phyloP scores from a whole-genome alignment of 768 basidiomycete genomes.

The Leucogyrophana mollusca region DNA sequence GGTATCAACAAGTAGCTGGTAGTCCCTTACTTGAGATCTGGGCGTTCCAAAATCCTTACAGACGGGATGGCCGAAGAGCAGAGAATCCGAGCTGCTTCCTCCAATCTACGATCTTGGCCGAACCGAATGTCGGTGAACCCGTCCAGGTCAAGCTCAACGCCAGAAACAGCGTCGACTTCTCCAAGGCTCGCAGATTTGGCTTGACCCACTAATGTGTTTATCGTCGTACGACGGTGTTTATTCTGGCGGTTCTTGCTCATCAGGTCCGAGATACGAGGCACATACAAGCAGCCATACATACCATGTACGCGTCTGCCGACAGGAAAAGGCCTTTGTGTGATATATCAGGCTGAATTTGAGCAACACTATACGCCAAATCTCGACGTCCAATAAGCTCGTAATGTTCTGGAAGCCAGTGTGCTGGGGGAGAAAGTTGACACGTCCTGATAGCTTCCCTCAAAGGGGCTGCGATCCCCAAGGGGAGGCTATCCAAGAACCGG shows the following conservation, averaged over 20 bases:
- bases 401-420: conserved; percentile 59
- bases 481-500: conserved; percentile 53
- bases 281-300: conserved; percentile 1
- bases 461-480: conserved; percentile 73
- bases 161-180: conserved; percentile 59
- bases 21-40: conserved; percentile 70
- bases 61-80: conserved; percentile 73
- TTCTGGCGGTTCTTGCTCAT: conserved; percentile 36
- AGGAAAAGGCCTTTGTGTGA: conserved; percentile 28
- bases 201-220: conserved; percentile 49
- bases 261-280: not conserved
- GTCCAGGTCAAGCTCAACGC: conserved; percentile 69
- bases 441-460: conserved; percentile 82
- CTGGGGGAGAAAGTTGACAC: conserved; percentile 76
- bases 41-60: conserved; percentile 64
- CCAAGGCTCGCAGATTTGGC: conserved; percentile 50
- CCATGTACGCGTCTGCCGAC: conserved; percentile 33
- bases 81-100: conserved; percentile 90
- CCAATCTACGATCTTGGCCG: conserved; percentile 83
- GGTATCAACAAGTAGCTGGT: not conserved
- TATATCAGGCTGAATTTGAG: conserved; percentile 26
- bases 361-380: conserved; percentile 30
- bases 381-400: conserved; percentile 31
- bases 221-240: conserved; percentile 46
- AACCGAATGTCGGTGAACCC: conserved; percentile 85